Evolutionary conservation across 306 rosid genomes (phyloP), one percentile per base, ranked within the genome.

Genomic region (Rosa chinensis): DNA sequence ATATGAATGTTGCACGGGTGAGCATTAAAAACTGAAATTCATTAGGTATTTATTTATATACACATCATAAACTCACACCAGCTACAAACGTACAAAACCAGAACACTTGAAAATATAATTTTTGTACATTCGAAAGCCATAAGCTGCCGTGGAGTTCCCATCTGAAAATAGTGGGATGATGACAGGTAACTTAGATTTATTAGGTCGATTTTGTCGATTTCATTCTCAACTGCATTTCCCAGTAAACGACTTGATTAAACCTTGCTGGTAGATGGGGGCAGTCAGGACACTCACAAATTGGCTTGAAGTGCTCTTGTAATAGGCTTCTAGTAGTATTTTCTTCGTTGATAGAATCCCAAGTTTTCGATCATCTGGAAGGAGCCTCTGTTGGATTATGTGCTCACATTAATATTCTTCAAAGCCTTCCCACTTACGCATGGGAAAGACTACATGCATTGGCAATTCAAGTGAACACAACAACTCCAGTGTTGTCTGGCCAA

Each of bases 1-100:
- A 55, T 61, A 25, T 8, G 1, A 69, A 59, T 75, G 49, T 64
- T 75, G 59, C 70, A 75, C 71, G 58, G 70, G 4, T 45, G 45
- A 47, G 44, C 70, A 61, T 44, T 42, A 16, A 16, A 42, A 75
- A 75, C 61, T 12, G 58, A 59, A 43, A 39, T 39, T 66, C 48
- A 8, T 18, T 66, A 35, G 44, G n/a, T 35, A 32, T 4, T 6
- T 32, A 62, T 10, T 32, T 32, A 32, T 32, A 6, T 13, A 64
- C 44, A 64, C 69, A 64, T 68, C 25, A 66, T 20, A 42, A 68
- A 43, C 28, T 32, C 28, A 45, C 69, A 59, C 18, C 70, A 75
- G 16, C 56, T 17, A 44, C 28, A 23, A 59, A 9, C 25, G 18
- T 16, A 43, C 78, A 75, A 59, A 59, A 43, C 11, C 44, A 61